A percentile compares a stretch with the other conserved stretches of the same genome.
phyloP scores from a whole-genome alignment of 2,329 filamentous ascomycete genomes.

The Elsinoe australis region DNA sequence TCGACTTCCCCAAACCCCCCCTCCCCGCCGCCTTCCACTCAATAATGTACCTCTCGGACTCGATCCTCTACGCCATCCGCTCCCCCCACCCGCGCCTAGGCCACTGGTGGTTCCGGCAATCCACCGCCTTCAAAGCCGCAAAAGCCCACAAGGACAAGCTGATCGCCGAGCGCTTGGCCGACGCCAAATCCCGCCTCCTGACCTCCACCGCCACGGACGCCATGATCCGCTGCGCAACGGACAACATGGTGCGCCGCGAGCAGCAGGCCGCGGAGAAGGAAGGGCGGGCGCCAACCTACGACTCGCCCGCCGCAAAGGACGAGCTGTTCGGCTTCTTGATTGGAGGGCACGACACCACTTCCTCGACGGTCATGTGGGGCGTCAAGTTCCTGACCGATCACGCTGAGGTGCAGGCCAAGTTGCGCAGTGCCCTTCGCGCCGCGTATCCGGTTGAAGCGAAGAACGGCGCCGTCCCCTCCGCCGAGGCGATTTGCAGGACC shows the following conservation, averaged over 20 bases:
- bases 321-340: constrained; percentile 32
- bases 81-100: constrained; percentile 24
- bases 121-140: constrained; percentile 16
- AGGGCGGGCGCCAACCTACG: constrained; percentile 24
- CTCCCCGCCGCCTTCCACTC: constrained; percentile 24
- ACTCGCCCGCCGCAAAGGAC: constrained; percentile 23
- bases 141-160: constrained; percentile 27
- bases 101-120: constrained; percentile 23
- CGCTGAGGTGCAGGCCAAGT: constrained; percentile 30
- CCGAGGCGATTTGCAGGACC: constrained; percentile 28
- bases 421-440: constrained; percentile 29
- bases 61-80: constrained; percentile 21
- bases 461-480: constrained; percentile 24
- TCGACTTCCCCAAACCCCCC: constrained; percentile 21
- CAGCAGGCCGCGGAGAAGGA: constrained; percentile 32
- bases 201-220: constrained; percentile 21
- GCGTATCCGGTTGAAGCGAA: constrained; percentile 25
- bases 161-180: constrained; percentile 30
- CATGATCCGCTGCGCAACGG: constrained; percentile 31
- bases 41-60: constrained; percentile 23
- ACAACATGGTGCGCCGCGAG: constrained; percentile 33
- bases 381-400: constrained; percentile 35
- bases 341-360: constrained; percentile 43
- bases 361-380: constrained; percentile 36
- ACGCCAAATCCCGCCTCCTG: constrained; percentile 25